A percentile compares a stretch with the other conserved stretches of the same genome.
phyloP scores from a whole-genome alignment of 305 asterid genomes.

The Ajuga reptans region DNA sequence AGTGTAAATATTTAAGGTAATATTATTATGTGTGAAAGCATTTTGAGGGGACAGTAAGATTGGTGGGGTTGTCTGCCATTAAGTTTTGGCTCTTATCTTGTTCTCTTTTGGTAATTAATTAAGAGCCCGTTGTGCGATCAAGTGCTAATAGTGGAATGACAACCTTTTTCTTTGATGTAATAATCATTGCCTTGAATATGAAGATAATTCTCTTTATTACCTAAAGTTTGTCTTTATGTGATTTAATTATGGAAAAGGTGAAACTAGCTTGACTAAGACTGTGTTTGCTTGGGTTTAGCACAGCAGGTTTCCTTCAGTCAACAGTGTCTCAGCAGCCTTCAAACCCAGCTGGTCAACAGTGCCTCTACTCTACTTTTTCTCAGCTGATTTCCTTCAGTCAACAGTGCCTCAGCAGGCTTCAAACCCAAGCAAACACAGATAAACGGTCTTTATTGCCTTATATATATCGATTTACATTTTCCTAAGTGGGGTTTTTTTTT shows the following conservation, averaged over 20 bases:
- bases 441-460: too few species aligned
- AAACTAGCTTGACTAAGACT: too few species aligned
- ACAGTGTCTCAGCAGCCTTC: too few species aligned
- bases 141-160: neutral
- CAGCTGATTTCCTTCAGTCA: too few species aligned
- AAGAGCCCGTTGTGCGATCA: neutral
- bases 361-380: too few species aligned
- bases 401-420: too few species aligned
- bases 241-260: slow-evolving; percentile 12
- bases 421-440: too few species aligned
- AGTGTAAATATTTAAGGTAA: slow-evolving; percentile 16
- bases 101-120: neutral
- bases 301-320: too few species aligned
- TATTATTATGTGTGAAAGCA: neutral
- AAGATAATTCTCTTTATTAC: neutral
- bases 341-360: too few species aligned
- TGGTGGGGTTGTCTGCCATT: slow-evolving; percentile 19
- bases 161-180: slow-evolving; percentile 2
- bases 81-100: neutral
- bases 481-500: too few species aligned
- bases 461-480: too few species aligned
- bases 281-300: too few species aligned
- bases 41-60: slow-evolving; percentile 6
- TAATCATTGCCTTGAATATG: slow-evolving; percentile 20
- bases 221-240: slow-evolving; percentile 13